Evolutionary conservation across 495 filamentous ascomycete species (phyloP).

Genomic region (Glutinoglossum americanum): DNA sequence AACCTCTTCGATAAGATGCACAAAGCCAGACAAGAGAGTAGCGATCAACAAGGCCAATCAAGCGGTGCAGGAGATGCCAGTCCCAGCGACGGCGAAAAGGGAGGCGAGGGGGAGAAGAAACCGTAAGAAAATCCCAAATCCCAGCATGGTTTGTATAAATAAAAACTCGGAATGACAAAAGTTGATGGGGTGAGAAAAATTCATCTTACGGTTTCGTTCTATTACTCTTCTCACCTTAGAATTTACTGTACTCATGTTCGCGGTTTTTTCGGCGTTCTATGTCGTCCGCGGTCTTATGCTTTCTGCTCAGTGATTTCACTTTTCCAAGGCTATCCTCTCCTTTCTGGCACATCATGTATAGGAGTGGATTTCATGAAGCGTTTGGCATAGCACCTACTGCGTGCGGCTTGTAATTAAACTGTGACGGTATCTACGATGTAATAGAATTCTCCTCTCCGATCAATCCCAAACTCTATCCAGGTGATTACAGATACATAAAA

Average conservation of each 20-base stretch:
- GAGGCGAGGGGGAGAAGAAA: conserved; percentile 71
- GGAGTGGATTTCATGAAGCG: background rate
- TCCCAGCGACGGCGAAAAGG: conserved; percentile 17
- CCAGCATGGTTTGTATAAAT: background rate
- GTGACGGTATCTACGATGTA: background rate
- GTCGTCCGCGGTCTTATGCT: background rate
- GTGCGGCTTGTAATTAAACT: background rate
- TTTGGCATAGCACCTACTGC: background rate
- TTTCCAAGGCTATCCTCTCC: background rate
- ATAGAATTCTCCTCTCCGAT: background rate
- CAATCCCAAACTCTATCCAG: too few relatives aligned
- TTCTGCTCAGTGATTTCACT: background rate
- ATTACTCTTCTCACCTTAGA: background rate
- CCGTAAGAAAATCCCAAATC: conserved; percentile 19
- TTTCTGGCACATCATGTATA: background rate
- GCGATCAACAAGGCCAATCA: conserved; percentile 10
- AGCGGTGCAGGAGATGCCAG: conserved; percentile 9
- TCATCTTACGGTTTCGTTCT: background rate
- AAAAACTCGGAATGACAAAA: background rate
- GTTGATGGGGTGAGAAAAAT: background rate
- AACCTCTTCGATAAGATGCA: conserved; percentile 99
- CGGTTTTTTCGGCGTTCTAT: background rate
- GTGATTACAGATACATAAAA: too few relatives aligned
- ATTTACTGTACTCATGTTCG: background rate
- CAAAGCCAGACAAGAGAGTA: conserved; percentile 65